phyloP scores from a whole-genome alignment of 805 yeast species.

The Candida argentea region DNA sequence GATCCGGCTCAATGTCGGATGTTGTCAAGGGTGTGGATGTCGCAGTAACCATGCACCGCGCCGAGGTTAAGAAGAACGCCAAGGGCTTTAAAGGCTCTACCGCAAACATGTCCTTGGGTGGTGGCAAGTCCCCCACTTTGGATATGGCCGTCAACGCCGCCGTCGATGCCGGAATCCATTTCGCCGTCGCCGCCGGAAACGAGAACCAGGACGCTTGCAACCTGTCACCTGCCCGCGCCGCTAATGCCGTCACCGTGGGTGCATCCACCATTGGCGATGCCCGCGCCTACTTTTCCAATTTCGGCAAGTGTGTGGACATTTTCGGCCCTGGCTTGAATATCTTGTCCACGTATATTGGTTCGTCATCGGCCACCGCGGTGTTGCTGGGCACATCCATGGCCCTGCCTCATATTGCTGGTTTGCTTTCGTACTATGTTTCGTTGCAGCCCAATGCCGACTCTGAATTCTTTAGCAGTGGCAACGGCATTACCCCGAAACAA shows the following conservation, averaged over 20 bases:
- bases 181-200: constrained; percentile 58
- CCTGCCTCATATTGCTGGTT: constrained; percentile 49
- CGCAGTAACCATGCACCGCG: constrained; percentile 66
- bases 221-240: constrained; percentile 53
- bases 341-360: constrained; percentile 46
- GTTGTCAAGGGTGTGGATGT: constrained; percentile 78
- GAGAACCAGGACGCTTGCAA: constrained; percentile 52
- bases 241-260: constrained; percentile 43
- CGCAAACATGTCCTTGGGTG: constrained; percentile 56
- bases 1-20: constrained; percentile 77
- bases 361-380: constrained; percentile 38
- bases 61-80: constrained; percentile 24
- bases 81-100: constrained; percentile 49
- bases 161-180: constrained; percentile 43
- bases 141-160: constrained; percentile 54
- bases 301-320: constrained; percentile 43
- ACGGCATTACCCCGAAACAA: constrained; percentile 40
- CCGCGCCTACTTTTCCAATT: constrained; percentile 44
- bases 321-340: constrained; percentile 50
- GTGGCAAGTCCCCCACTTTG: constrained; percentile 45
- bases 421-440: constrained; percentile 45
- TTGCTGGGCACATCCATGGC: constrained; percentile 61
- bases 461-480: constrained; percentile 31
- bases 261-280: constrained; percentile 36
- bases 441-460: constrained; percentile 44